These are phyloP conservation scores for Jamesozyma lodderae DNA, from an alignment of 805 yeast species.

Conservation along the genomic window DNA sequence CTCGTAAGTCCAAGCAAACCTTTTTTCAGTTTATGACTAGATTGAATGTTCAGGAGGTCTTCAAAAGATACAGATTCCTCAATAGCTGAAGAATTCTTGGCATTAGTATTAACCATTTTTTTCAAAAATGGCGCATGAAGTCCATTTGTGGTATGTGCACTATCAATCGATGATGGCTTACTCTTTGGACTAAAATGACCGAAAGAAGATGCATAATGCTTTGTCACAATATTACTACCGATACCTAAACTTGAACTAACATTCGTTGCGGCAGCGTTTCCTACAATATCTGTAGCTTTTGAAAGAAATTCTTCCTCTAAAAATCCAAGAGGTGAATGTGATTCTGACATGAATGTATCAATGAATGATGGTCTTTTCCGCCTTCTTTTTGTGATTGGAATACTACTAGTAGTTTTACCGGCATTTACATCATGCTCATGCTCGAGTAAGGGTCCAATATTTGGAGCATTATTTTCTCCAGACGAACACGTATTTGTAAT, in stretches of 20 bases:
- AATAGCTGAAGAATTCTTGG: conserved; percentile 1
- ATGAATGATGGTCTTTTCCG: conserved; percentile 24
- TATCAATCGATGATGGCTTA: conserved; percentile 13
- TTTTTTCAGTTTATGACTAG: not conserved
- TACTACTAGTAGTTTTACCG: conserved; percentile 3
- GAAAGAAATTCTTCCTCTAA: conserved; percentile 4
- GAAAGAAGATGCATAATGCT: conserved; percentile 6
- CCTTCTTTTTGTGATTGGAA: conserved; percentile 21
- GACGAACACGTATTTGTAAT: too few relatives aligned
- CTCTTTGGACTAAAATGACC: conserved; percentile 17
- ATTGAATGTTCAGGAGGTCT: not conserved
- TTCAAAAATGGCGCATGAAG: conserved; percentile 4
- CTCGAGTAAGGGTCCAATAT: too few relatives aligned
- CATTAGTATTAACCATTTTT: conserved; percentile 2
- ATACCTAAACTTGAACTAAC: not conserved
- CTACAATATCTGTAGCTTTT: too few relatives aligned
- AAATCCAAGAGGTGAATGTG: conserved; percentile 15
- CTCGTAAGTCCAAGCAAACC: not conserved
- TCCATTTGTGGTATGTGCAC: conserved; percentile 3
- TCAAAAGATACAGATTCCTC: not conserved
- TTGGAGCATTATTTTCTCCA: not conserved
- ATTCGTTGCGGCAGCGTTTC: too few relatives aligned
- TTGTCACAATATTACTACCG: not conserved
- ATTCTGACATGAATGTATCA: conserved; percentile 26
- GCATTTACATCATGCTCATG: not conserved